Conservation (phyloP, 176 grass and related monocot species). For the Themeda triandra region DNA sequence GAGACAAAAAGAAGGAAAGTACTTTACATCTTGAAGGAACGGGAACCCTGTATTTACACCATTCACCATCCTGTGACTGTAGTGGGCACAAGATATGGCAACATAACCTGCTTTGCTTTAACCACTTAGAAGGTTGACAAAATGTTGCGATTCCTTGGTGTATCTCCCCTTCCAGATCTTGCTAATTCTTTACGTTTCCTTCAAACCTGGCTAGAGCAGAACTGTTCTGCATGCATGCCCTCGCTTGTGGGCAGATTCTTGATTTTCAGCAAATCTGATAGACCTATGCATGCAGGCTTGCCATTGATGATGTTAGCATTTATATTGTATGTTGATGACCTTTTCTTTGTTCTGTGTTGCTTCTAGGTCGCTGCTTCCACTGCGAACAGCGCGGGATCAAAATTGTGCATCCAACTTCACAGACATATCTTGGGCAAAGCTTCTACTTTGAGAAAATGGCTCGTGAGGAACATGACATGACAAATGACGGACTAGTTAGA, state of each 20-base stretch:
- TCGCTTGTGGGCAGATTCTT: too few species aligned
- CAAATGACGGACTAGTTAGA: neutral
- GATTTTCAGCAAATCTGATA: too few species aligned
- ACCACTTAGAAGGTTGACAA: neutral
- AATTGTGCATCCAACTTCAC: neutral
- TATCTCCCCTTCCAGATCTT: neutral
- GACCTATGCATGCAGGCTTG: too few species aligned
- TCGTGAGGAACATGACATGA: neutral
- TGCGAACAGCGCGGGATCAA: neutral
- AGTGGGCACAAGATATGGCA: neutral
- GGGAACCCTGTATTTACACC: neutral
- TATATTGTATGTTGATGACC: neutral
- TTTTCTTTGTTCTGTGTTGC: neutral
- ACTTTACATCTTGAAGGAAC: neutral
- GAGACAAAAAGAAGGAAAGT: neutral
- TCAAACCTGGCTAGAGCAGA: too few species aligned
- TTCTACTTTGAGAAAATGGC: neutral
- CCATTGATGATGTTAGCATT: neutral
- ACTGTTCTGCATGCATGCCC: too few species aligned
- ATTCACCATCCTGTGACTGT: neutral
- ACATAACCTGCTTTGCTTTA: neutral
- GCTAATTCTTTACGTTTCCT: neutral
- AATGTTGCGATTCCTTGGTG: neutral
- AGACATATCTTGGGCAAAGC: neutral
- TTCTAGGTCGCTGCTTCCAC: neutral